Evolutionary conservation across 202 grass and related monocot species (phyloP), one percentile per base, ranked within the genome.

Genomic region (Schoenoplectus tabernaemontani): DNA sequence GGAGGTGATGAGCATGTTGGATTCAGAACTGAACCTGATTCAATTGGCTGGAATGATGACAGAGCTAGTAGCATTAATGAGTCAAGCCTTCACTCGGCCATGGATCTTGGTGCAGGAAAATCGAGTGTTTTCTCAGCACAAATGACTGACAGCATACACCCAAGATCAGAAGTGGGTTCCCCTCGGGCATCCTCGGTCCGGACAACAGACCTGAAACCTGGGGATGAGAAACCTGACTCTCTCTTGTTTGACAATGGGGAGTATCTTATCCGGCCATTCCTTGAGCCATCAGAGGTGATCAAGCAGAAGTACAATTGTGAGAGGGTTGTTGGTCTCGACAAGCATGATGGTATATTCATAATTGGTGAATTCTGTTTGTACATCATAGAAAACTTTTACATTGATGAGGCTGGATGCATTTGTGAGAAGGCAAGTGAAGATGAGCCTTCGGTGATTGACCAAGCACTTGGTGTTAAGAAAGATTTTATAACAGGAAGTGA

Each of bases 301-400:
- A 93, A 88, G 82, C 87, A 89, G 62, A 96, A 84, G 37, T 99
- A 96, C 85, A 99, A 99, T 50, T 99, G 96, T 82, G 96, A 99
- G 84, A 88, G 96, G 59, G 96, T 99, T 84, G 79, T 88, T 72
- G 96, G 92, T 77, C 92, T 99, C 58, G 96, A 99, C 83, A 99
- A 99, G 77, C 92, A 89, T 0, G 96, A 99, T 59, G 96, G 96
- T 24, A 96, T 96, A 91, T 99, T 99, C 90, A 87, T 99, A 73
- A 99, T 99, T 7, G 96, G 96, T 44, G 96, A 99, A 36, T 83
- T 96, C 74, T 91, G 92, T 69, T 85, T 99, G 81, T 99, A 99
- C 81, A 92, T 96, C 63, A 99, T 99, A 36, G 96, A 99, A 81
- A 99, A 99, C 87, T 99, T 99, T 77, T 99, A 96, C 77, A 93